Evolutionary conservation across 2,329 filamentous ascomycete genomes (phyloP), one percentile per base, ranked within the genome.

Genomic region (Akanthomyces uredinophilus): DNA sequence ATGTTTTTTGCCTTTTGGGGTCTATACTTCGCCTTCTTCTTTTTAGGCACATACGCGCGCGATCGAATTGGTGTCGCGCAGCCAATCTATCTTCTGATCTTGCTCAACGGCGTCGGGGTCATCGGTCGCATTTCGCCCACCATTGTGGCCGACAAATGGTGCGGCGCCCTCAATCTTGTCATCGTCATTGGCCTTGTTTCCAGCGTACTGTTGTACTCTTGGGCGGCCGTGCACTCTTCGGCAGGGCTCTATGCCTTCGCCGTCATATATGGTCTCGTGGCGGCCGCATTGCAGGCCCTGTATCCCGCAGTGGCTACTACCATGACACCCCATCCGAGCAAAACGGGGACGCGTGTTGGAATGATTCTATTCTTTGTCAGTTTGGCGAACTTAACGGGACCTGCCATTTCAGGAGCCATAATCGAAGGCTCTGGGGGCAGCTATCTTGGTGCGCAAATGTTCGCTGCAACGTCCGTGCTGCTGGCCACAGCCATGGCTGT

Each of bases 51-150:
- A 0, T 86, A 79, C 71, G 76, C 75, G 27, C 75, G 78, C 16
- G 74, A 78, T 32, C 37, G 47, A 2, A 60, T 70, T 0, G 65
- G 63, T 0, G 52, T 68, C 0, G n/a, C 60, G 0, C 66, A 71
- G 1, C 66, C 70, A 0, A 65, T 71, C 13, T 66, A 69, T 27
- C 53, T 71, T 0, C 44, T 68, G 14, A 73, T 71, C 65, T 60
- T 66, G 4, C 78, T 85, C 69, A 86, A 85, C 64, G 81, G 78
- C 0, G 74, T 83, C 14, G 82, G 82, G 0, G 67, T 84, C 5
- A 66, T 79, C 10, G 80, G 80, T 7, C 79, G 83, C 1, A 65
- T 83, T 24, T 68, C 82, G 20, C 81, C 81, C 0, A 79, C 74
- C 50, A 71, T 77, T 13, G 65, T 82, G 5, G 80, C 80, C 2